phyloP scores from a whole-genome alignment of 768 basidiomycete species.

The Termitomyces heimii region DNA sequence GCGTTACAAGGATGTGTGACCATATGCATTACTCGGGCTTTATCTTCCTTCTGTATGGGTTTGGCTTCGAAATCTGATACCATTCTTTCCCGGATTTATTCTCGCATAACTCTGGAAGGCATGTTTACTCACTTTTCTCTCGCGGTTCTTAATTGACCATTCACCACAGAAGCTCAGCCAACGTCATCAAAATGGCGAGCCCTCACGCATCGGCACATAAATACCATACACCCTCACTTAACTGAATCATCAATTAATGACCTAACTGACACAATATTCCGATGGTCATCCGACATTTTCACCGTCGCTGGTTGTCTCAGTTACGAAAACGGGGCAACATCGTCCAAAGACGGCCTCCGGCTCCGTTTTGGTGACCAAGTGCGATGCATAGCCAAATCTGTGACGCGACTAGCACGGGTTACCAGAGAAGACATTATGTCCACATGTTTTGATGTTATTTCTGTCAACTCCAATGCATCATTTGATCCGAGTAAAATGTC shows the following conservation, averaged over 20 bases:
- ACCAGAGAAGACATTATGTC: constrained; percentile 73
- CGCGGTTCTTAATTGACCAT: constrained; percentile 3
- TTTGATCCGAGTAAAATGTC: constrained; percentile 34
- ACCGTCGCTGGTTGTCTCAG: constrained; percentile 54
- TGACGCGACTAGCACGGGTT: constrained; percentile 56
- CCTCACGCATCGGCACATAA: constrained; percentile 64
- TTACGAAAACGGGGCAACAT: constrained; percentile 27
- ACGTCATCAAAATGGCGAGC: constrained; percentile 76
- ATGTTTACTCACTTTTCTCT: constrained; percentile 12
- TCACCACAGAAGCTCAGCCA: constrained; percentile 60
- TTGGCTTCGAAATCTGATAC: constrained; percentile 66
- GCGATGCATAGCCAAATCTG: constrained; percentile 58
- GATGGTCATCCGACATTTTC: constrained; percentile 67
- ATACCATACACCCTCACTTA: constrained; percentile 59
- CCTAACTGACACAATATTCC: constrained; percentile 66
- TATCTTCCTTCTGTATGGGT: constrained; percentile 70
- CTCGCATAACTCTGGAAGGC: constrained; percentile 52
- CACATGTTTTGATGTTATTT: constrained; percentile 66
- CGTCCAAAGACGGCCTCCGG: constrained; percentile 30
- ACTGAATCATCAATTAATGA: constrained; percentile 64
- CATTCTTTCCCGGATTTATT: constrained; percentile 55
- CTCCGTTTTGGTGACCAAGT: constrained; percentile 54
- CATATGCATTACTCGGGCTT: constrained; percentile 58
- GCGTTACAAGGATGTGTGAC: constrained; percentile 69
- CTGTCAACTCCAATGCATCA: constrained; percentile 45